Conservation (phyloP, 306 rosid genomes). For the Lathyrus tuberosus region DNA sequence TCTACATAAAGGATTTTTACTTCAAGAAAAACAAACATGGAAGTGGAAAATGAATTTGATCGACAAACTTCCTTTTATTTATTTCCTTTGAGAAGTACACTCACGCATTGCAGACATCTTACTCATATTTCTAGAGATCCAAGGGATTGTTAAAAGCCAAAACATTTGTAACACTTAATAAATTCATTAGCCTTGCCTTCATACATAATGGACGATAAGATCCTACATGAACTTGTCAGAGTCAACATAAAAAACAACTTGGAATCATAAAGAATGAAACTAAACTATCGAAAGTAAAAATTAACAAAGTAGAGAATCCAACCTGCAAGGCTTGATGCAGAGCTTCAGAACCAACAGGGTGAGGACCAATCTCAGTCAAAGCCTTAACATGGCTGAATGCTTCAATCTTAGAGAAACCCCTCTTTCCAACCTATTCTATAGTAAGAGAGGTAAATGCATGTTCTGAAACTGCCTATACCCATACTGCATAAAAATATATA, state of each 20-base stretch:
- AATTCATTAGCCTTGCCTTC: constrained; percentile 14
- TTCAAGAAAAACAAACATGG: no score
- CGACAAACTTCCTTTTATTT: not conserved
- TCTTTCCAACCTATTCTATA: constrained; percentile 78
- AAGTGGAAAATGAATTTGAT: constrained; percentile 2
- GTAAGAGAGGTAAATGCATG: constrained; percentile 70
- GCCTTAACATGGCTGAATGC: constrained; percentile 76
- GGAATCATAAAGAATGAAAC: not conserved
- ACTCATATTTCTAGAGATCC: not conserved
- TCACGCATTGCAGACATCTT: constrained; percentile 4
- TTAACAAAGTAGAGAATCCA: constrained; percentile 28
- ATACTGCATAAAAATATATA: no score
- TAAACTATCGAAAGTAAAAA: not conserved
- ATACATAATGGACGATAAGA: not conserved
- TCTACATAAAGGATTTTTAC: constrained; percentile 23
- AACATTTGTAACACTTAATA: constrained; percentile 4
- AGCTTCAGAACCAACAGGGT: constrained; percentile 81
- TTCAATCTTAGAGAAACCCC: constrained; percentile 87
- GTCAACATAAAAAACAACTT: not conserved
- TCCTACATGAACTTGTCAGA: not conserved
- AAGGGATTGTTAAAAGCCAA: constrained; percentile 16
- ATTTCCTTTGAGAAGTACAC: constrained; percentile 19
- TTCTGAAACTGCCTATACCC: constrained; percentile 73
- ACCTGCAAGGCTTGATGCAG: constrained; percentile 73
- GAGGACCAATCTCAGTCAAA: constrained; percentile 87